Conservation (phyloP, 495 filamentous ascomycete species). For the Talaromyces thailandensis region DNA sequence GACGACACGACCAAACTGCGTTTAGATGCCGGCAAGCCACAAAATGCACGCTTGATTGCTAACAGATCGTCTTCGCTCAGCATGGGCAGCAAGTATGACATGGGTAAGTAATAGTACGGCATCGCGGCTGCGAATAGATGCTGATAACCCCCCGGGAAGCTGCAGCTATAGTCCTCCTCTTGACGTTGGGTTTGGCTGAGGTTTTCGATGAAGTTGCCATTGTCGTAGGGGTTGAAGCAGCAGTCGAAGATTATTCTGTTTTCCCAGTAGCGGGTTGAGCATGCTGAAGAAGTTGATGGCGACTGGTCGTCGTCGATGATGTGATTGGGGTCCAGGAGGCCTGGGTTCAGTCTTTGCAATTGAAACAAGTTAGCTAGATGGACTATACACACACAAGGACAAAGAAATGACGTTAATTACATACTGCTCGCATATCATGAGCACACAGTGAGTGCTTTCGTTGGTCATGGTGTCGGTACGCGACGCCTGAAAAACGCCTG, state of each 20-base stretch:
- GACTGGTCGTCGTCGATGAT: no score
- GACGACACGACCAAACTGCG: no score
- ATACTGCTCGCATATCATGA: neutral
- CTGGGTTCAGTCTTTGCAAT: neutral
- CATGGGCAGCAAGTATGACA: no score
- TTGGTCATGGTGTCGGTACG: neutral
- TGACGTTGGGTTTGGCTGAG: neutral
- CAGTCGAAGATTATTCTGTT: neutral
- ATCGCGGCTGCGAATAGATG: neutral
- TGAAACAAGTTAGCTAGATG: no score
- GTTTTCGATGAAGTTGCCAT: neutral
- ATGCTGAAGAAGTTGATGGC: neutral
- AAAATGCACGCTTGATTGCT: no score
- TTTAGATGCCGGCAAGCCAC: no score
- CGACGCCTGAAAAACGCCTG: neutral
- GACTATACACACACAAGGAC: no score
- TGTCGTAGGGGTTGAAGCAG: neutral
- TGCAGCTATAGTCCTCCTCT: no score
- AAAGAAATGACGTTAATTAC: no score
- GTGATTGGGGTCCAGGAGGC: neutral
- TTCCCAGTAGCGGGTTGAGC: neutral
- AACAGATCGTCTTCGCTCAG: no score
- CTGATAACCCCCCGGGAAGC: neutral
- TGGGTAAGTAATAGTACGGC: no score
- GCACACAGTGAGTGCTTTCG: neutral